Evolutionary conservation across 2,329 filamentous ascomycete species (phyloP).

Genomic region (Trichoderma sp.): DNA sequence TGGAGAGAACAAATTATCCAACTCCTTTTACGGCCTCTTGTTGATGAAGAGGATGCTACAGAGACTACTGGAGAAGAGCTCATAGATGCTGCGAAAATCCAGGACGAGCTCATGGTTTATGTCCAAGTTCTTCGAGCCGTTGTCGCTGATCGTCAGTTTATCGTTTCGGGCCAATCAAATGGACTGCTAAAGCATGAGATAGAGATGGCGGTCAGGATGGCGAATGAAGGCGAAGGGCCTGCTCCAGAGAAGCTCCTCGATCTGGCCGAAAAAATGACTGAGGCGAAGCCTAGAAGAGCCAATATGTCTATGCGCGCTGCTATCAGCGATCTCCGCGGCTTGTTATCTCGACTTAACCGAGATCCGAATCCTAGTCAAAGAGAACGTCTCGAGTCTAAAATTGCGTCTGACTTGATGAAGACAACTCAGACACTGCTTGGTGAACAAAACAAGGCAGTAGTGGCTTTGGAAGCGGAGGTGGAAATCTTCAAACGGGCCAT

Average conservation of each 20-base stretch:
- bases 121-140: constrained; percentile 74
- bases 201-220: constrained; percentile 59
- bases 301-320: constrained; percentile 69
- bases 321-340: constrained; percentile 67
- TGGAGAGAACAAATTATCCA: constrained; percentile 75
- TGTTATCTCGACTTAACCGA: constrained; percentile 51
- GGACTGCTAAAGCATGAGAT: constrained; percentile 73
- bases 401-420: constrained; percentile 65
- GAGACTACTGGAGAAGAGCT: constrained; percentile 90
- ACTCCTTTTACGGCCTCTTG: constrained; percentile 70
- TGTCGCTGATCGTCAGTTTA: constrained; percentile 76
- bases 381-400: constrained; percentile 67
- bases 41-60: constrained; percentile 75
- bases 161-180: constrained; percentile 76
- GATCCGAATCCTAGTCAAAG: constrained; percentile 38
- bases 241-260: constrained; percentile 64
- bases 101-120: constrained; percentile 88
- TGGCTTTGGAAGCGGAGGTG: constrained; percentile 66
- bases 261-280: constrained; percentile 50
- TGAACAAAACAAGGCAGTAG: constrained; percentile 53
- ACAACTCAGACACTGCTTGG: constrained; percentile 57
- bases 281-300: constrained; percentile 51
- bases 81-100: constrained; percentile 79
- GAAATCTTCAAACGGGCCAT: constrained; percentile 75
- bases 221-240: constrained; percentile 66